Conservation (phyloP, 2,329 filamentous ascomycete genomes). For the Tolypocladium tropicale region DNA sequence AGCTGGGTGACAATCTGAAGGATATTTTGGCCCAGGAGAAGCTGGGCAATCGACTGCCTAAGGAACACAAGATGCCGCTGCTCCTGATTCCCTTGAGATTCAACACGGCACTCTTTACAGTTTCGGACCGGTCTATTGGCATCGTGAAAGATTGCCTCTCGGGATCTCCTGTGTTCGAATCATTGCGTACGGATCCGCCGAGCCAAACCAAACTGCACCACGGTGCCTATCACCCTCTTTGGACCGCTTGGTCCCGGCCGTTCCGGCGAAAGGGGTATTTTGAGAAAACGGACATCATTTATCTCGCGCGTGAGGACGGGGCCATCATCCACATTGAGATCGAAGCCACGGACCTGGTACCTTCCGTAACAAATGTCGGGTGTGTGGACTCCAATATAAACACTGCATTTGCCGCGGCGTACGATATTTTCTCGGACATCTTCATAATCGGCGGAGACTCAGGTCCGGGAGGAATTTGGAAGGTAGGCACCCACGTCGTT, state of each 20-base stretch:
- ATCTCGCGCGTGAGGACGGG: conserved; percentile 82
- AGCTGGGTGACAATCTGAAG: conserved; percentile 36
- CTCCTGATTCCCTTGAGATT: conserved; percentile 64
- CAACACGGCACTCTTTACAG: conserved; percentile 58
- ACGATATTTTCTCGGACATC: conserved; percentile 60
- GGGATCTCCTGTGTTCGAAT: conserved; percentile 36
- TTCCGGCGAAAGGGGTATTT: conserved; percentile 54
- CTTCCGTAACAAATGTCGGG: conserved; percentile 48
- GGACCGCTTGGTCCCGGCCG: conserved; percentile 79
- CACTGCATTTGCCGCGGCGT: conserved; percentile 70
- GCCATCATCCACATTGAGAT: conserved; percentile 64
- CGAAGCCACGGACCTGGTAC: conserved; percentile 43
- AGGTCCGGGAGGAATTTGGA: conserved; percentile 67
- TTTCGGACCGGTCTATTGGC: conserved; percentile 50
- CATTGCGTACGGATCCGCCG: conserved; percentile 29
- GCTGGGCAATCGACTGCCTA: conserved; percentile 38
- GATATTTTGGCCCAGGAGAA: conserved; percentile 35
- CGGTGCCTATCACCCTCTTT: conserved; percentile 46
- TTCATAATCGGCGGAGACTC: conserved; percentile 70
- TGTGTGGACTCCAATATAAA: conserved; percentile 63
- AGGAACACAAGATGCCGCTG: conserved; percentile 49
- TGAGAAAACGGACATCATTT: conserved; percentile 64
- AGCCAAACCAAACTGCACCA: conserved; percentile 34
- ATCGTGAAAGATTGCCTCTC: conserved; percentile 45
- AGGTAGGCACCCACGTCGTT: conserved; percentile 30